Evolutionary conservation across 495 filamentous ascomycete species (phyloP).

Genomic region (Neurospora tetraspora): DNA sequence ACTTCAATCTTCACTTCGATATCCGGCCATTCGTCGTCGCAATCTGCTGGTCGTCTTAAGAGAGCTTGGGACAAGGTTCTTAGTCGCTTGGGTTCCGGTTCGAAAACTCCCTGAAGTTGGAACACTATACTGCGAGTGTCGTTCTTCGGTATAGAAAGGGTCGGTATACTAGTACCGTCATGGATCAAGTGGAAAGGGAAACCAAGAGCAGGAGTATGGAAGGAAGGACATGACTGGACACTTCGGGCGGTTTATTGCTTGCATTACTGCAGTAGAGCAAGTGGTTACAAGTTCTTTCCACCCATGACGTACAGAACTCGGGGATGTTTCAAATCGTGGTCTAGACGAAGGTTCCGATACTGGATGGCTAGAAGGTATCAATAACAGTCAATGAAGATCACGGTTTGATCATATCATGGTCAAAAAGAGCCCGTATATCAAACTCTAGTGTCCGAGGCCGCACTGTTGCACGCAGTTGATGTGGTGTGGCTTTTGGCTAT

Average conservation of each 20-base stretch:
- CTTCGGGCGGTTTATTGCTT: not conserved
- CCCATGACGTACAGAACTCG: not conserved
- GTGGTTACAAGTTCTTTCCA: not conserved
- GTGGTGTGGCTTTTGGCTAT: not conserved
- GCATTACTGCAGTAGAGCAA: not conserved
- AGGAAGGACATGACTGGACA: not conserved
- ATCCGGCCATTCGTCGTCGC: not conserved
- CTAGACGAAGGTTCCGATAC: not conserved
- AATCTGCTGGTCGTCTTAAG: not conserved
- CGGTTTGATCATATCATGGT: not conserved
- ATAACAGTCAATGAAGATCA: not conserved
- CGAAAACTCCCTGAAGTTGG: not conserved
- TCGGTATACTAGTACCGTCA: not conserved
- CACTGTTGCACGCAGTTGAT: not conserved
- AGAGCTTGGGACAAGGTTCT: not conserved
- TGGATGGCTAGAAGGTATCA: not conserved
- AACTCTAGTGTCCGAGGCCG: not conserved
- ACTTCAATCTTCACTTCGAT: not conserved
- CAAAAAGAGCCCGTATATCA: not conserved
- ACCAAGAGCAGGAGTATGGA: not conserved
- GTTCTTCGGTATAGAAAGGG: not conserved
- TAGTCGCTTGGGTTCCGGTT: not conserved
- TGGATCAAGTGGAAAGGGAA: not conserved
- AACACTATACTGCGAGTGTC: not conserved
- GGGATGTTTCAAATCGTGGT: not conserved